A percentile compares a stretch with the other conserved stretches of the same genome.
Evolutionary conservation across 306 rosid species (phyloP).

Genomic region (Quercus alba): DNA sequence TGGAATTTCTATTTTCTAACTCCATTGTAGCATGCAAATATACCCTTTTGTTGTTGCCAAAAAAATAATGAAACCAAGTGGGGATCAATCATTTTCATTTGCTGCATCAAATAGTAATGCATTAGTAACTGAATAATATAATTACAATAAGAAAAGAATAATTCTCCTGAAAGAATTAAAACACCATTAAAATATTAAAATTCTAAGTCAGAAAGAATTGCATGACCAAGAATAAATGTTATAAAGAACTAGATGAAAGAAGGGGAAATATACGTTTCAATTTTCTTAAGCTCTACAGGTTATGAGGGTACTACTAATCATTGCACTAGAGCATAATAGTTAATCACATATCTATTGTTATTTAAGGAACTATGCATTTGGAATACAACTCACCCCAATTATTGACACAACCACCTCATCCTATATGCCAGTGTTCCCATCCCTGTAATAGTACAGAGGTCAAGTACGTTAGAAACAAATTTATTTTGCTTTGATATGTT

Average conservation of each 20-base stretch:
- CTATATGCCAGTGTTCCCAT: too few relatives aligned
- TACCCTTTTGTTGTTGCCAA: conserved; percentile 64
- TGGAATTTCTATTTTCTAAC: conserved; percentile 69
- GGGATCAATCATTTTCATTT: conserved; percentile 83
- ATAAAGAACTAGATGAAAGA: conserved; percentile 5
- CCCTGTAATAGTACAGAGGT: too few relatives aligned
- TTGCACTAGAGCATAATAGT: not conserved
- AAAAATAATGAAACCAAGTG: conserved; percentile 89
- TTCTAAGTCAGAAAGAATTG: not conserved
- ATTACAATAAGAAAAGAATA: conserved; percentile 19
- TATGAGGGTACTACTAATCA: not conserved
- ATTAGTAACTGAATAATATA: not conserved
- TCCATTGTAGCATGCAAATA: conserved; percentile 79
- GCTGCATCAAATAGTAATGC: conserved; percentile 55
- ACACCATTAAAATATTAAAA: not conserved
- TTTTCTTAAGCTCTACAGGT: not conserved
- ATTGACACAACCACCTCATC: too few relatives aligned
- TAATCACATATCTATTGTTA: not conserved
- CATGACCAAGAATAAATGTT: not conserved
- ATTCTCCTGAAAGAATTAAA: conserved; percentile 13
- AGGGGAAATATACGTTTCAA: conserved; percentile 4
- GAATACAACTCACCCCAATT: too few relatives aligned
- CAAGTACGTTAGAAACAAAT: not conserved
- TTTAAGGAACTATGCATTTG: not conserved
- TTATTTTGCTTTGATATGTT: too few relatives aligned